A percentile compares a stretch with the other conserved stretches of the same genome.
Conservation (phyloP, 306 rosid species). For the Crataegus laevigata region DNA sequence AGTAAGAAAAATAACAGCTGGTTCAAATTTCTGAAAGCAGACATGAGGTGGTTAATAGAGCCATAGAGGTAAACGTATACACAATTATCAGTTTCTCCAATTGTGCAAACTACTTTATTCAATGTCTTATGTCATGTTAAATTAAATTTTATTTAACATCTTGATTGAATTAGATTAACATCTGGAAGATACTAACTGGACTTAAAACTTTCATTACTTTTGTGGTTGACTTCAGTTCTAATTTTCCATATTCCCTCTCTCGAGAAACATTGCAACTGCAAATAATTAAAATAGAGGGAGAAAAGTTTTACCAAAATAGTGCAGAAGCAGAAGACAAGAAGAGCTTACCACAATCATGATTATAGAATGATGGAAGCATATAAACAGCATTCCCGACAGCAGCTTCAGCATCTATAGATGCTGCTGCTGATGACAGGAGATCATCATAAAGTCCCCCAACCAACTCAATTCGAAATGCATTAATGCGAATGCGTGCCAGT, state of each 20-base stretch:
- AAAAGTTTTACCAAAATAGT: not conserved
- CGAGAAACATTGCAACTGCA: not conserved
- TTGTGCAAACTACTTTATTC: not conserved
- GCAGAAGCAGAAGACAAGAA: constrained; percentile 11
- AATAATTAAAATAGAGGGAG: not conserved
- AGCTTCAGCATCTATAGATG: constrained; percentile 73
- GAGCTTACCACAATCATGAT: constrained; percentile 78
- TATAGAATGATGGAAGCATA: constrained; percentile 85
- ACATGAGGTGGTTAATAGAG: not conserved
- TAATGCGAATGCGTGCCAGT: constrained; percentile 77
- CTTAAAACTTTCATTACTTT: not conserved
- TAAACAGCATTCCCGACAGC: constrained; percentile 84
- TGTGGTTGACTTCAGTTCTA: not conserved
- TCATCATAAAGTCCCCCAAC: constrained; percentile 59
- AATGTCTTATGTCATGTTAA: not conserved
- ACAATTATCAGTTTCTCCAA: not conserved
- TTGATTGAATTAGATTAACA: not conserved
- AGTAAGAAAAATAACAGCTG: not conserved
- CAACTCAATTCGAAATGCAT: constrained; percentile 78
- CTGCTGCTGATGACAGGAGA: constrained; percentile 63
- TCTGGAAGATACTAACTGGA: not conserved
- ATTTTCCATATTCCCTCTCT: not conserved
- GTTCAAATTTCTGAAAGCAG: not conserved
- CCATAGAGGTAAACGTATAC: not conserved
- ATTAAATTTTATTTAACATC: not conserved